Base-by-base conservation (phyloP, 108 stramenopile genomes). In the Fistulifera solaris region DNA sequence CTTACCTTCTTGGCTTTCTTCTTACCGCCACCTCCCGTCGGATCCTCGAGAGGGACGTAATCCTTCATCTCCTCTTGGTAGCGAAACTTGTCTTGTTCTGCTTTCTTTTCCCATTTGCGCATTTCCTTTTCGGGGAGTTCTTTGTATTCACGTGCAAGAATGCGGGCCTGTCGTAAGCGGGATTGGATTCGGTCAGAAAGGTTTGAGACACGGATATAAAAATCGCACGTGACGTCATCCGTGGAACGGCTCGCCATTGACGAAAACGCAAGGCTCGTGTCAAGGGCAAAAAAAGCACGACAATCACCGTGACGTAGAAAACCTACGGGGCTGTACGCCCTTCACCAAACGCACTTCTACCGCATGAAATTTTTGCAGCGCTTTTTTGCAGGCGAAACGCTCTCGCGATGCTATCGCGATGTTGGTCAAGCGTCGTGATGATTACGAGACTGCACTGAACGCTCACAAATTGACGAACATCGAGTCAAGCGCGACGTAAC, bases 1-100 rank as follows among this genome's bases (percentile, higher is more conserved):
- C 63, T 72, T 35, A 35, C 71, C 66, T 69, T 69, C 56, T 75
- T 70, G 26, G 66, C 70, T 59, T 70, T 66, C 52, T 50, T 51
- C 61, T 71, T 71, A 24, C 61, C 51, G 40, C 52, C 60, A 23
- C 58, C 70, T 14, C 58, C 70, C 41, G 61, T 69, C 16, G 72
- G 73, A 38, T 81, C 82, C 17, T 81, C 85, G 38, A 68, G 60
- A 13, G 82, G 83, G n/a, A 75, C 77, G 65, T 87, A 92, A 45
- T 66, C 60, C 48, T 85, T 77, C 84, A 88, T 87, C 48, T 83
- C 85, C 43, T 80, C 83, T 52, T 87, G 76, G 65, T 87, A 92
- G n/a, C 89, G 73, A 11, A 71, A 48, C 70, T 87, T 87, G 67
- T 92, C 89, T 39, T 72, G 63, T 42, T 81, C 76, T 11, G 89